A percentile compares a stretch with the other conserved stretches of the same genome.
Conservation (phyloP, 1,139 yeast genomes). For the Protomyces lactucae-debilis region DNA sequence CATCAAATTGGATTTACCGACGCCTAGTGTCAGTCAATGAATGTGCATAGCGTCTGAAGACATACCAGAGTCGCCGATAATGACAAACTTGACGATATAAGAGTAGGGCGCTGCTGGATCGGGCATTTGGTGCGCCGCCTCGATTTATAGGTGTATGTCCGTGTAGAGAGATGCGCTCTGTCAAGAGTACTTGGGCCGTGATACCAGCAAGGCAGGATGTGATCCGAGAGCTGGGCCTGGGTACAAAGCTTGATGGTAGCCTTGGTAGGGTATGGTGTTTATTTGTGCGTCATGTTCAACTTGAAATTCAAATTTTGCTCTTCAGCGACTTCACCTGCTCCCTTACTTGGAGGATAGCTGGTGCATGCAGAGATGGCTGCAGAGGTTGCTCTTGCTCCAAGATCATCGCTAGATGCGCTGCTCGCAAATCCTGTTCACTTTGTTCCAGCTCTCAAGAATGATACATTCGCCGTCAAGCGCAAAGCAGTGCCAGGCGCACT, state of each 20-base stretch:
- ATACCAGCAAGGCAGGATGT: too few species aligned
- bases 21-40: constrained; percentile 14
- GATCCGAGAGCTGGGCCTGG: too few species aligned
- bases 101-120: constrained; percentile 40
- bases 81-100: constrained; percentile 46
- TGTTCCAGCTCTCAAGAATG: not conserved
- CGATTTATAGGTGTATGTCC: too few species aligned
- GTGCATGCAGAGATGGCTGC: not conserved
- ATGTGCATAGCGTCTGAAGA: not conserved
- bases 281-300: too few species aligned
- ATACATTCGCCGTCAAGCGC: not conserved
- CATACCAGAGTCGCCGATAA: constrained; percentile 46
- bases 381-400: not conserved
- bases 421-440: not conserved
- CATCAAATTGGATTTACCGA: constrained; percentile 47
- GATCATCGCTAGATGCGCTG: not conserved
- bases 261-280: too few species aligned
- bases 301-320: too few species aligned
- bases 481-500: not conserved
- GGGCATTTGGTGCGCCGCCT: not conserved
- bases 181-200: too few species aligned
- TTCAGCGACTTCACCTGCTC: too few species aligned
- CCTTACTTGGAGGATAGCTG: too few species aligned
- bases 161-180: too few species aligned
- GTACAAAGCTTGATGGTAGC: too few species aligned